Conservation (phyloP, 345 rosid genomes). For the Rhizophora apiculata region DNA sequence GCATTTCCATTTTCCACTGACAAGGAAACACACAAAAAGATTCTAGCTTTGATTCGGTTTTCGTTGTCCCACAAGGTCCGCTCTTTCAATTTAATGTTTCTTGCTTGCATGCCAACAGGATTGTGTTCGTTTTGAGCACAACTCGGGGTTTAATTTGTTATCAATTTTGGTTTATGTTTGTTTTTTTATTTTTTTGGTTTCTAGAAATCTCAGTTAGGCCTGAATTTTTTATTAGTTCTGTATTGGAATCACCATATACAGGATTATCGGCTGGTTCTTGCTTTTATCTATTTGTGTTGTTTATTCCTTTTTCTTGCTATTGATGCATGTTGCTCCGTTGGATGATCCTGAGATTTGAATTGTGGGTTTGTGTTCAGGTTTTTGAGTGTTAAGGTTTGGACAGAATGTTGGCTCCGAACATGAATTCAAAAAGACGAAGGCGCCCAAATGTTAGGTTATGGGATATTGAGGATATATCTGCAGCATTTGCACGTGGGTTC, state of each 20-base stretch:
- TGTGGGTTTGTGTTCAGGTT: conserved; percentile 21
- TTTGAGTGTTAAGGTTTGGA: conserved; percentile 11
- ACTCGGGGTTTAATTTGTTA: neutral
- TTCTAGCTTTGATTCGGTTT: conserved; percentile 14
- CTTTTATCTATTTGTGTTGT: neutral
- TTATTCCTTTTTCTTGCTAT: neutral
- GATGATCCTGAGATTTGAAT: conserved; percentile 3
- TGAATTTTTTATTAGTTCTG: neutral
- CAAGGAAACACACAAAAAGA: conserved; percentile 13
- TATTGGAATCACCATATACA: too few species aligned
- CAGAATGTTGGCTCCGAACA: conserved; percentile 45
- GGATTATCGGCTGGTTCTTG: neutral
- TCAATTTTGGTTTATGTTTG: neutral
- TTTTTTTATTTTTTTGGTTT: neutral
- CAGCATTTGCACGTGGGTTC: conserved; percentile 53
- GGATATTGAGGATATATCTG: conserved; percentile 55
- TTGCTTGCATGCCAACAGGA: neutral
- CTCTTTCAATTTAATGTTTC: conserved; percentile 4
- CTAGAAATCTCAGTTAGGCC: neutral
- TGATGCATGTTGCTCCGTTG: conserved; percentile 1
- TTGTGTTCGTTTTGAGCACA: too few species aligned
- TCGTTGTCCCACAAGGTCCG: conserved; percentile 22
- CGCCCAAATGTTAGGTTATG: conserved; percentile 61
- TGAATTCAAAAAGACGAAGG: conserved; percentile 53
- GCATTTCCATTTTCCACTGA: neutral